Evolutionary conservation across 164 flowering plant species (phyloP).

Genomic region (Taxillus chinensis): DNA sequence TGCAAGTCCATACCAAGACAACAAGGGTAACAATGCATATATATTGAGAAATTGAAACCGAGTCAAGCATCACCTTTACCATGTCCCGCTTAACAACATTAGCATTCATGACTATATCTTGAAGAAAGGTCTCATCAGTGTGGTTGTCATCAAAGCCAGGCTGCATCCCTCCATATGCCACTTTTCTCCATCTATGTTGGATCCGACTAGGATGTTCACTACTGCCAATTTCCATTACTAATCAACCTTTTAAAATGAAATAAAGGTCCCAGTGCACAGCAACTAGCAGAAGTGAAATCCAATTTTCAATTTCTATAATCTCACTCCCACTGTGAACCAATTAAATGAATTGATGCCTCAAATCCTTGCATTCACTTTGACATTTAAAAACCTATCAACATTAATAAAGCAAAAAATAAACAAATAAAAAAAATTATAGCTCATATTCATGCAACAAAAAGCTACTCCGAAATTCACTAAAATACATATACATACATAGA

Average conservation of each 20-base stretch:
- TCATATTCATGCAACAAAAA: no score
- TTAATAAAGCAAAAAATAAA: no score
- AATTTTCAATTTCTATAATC: no score
- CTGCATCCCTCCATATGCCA: constrained; percentile 99
- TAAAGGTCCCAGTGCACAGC: not conserved
- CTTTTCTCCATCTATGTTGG: constrained; percentile 70
- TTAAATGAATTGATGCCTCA: no score
- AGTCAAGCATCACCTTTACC: constrained; percentile 37
- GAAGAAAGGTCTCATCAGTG: constrained; percentile 80
- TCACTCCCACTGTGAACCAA: no score
- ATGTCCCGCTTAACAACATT: constrained; percentile 51
- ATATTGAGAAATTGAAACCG: constrained; percentile 64
- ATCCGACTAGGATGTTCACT: constrained; percentile 18
- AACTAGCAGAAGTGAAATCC: no score
- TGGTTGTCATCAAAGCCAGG: constrained; percentile 92
- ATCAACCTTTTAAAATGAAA: not conserved
- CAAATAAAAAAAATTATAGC: no score
- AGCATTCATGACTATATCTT: constrained; percentile 92
- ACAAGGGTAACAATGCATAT: constrained; percentile 81
- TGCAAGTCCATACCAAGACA: constrained; percentile 74
- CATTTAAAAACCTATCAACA: no score
- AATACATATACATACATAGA: no score
- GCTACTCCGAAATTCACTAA: no score
- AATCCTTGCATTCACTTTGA: no score
- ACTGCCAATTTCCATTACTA: constrained; percentile 14